phyloP scores from a whole-genome alignment of 768 basidiomycete species.

The Trametes cinnabarina region DNA sequence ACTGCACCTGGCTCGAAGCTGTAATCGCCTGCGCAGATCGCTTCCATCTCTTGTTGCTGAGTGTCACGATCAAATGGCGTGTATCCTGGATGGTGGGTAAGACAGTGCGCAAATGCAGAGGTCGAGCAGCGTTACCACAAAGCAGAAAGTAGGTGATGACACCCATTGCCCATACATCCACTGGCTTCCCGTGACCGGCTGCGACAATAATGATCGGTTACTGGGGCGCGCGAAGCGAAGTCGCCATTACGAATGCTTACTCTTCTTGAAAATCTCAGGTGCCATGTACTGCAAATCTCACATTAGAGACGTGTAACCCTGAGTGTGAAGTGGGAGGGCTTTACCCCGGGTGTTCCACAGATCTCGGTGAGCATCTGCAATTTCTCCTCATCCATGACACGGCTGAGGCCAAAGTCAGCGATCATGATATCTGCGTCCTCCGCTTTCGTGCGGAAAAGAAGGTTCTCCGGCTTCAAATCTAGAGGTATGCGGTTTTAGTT shows the following conservation, averaged over 20 bases:
- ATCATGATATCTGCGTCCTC: conserved; percentile 96
- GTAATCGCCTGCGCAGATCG: conserved; percentile 91
- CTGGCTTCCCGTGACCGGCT: conserved; percentile 93
- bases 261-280: conserved; percentile 93
- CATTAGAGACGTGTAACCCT: not conserved
- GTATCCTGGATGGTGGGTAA: conserved; percentile 53
- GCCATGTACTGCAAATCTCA: conserved; percentile 73
- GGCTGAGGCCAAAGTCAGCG: conserved; percentile 92
- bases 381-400: conserved; percentile 89
- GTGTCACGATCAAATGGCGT: conserved; percentile 96
- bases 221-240: no score
- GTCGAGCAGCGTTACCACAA: conserved; percentile 40
- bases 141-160: conserved; percentile 98
- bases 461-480: conserved; percentile 98
- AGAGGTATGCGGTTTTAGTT: conserved; percentile 2
- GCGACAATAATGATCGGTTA: no score
- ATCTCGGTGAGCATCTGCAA: conserved; percentile 88
- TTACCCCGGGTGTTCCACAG: conserved; percentile 88
- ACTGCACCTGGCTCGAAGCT: conserved; percentile 71
- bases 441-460: conserved; percentile 84
- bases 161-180: conserved; percentile 97
- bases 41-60: conserved; percentile 88
- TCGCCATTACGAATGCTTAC: no score
- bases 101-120: not conserved
- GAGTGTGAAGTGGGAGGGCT: conserved; percentile 22